These are phyloP conservation scores for Xerocomus minutiporus DNA, from an alignment of 1,284 basidiomycete genomes.

Conservation along the genomic window DNA sequence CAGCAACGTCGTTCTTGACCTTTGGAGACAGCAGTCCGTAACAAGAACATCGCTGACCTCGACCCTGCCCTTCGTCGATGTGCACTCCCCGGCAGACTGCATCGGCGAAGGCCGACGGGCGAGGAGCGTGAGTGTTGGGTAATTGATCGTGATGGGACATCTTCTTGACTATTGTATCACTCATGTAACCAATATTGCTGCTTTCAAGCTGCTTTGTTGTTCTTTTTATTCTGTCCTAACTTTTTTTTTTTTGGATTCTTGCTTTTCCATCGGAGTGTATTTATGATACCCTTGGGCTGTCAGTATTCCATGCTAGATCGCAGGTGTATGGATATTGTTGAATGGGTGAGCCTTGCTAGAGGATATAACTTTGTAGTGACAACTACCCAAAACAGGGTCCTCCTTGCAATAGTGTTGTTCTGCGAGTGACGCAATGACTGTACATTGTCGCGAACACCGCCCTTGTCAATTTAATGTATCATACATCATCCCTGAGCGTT, in stretches of 20 bases:
- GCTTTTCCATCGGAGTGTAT: background rate
- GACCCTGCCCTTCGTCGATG: background rate
- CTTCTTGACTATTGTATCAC: slow-evolving; percentile 3
- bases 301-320: background rate
- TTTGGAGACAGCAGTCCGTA: slow-evolving; percentile 12
- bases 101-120: background rate
- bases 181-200: slow-evolving; percentile 1
- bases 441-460: too few relatives aligned
- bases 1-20: slow-evolving; percentile 15
- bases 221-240: slow-evolving; percentile 2
- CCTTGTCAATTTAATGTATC: too few relatives aligned
- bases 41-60: background rate
- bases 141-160: background rate
- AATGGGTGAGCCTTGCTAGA: too few relatives aligned
- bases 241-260: background rate
- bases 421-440: too few relatives aligned
- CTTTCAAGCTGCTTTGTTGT: background rate
- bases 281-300: slow-evolving; percentile 15
- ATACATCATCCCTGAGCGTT: too few relatives aligned
- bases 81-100: background rate
- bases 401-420: too few relatives aligned
- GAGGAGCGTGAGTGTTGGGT: too few relatives aligned
- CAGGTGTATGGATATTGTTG: background rate
- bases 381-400: too few relatives aligned
- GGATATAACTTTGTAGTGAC: too few relatives aligned